Conservation (phyloP, 78 protist species). For the Tieghemostelium lacteum region DNA sequence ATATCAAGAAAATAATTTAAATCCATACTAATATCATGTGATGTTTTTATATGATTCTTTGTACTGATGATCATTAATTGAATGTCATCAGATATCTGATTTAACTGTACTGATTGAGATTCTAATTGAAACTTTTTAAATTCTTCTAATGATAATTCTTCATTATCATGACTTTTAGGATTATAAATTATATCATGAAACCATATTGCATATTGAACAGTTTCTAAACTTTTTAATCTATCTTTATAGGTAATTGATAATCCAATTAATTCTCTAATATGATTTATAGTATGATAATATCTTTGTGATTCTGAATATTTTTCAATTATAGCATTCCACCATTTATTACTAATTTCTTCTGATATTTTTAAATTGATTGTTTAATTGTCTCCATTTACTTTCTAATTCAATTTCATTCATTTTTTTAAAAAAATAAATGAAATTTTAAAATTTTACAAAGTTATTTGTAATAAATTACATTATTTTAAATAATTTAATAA, state of each 20-base stretch:
- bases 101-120: background rate
- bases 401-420: background rate
- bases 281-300: constrained; percentile 41
- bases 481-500: too few species aligned
- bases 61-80: constrained; percentile 17
- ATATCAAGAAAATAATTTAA: constrained; percentile 43
- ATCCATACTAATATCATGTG: background rate
- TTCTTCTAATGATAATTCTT: constrained; percentile 5
- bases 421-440: background rate
- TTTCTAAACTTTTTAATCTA: background rate
- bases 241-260: background rate
- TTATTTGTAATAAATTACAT: too few species aligned
- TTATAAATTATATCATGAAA: constrained; percentile 66
- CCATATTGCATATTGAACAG: constrained; percentile 42
- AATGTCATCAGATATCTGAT: background rate
- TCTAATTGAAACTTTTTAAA: constrained; percentile 16
- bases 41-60: constrained; percentile 24
- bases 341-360: background rate
- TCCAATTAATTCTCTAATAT: constrained; percentile 29
- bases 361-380: background rate
- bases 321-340: constrained; percentile 9
- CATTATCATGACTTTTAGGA: constrained; percentile 55
- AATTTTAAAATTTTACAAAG: too few species aligned
- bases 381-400: constrained; percentile 13
- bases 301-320: constrained; percentile 21